Evolutionary conservation across 768 basidiomycete species (phyloP), one percentile per base, ranked within the genome.

Genomic region (Mycena amicta): DNA sequence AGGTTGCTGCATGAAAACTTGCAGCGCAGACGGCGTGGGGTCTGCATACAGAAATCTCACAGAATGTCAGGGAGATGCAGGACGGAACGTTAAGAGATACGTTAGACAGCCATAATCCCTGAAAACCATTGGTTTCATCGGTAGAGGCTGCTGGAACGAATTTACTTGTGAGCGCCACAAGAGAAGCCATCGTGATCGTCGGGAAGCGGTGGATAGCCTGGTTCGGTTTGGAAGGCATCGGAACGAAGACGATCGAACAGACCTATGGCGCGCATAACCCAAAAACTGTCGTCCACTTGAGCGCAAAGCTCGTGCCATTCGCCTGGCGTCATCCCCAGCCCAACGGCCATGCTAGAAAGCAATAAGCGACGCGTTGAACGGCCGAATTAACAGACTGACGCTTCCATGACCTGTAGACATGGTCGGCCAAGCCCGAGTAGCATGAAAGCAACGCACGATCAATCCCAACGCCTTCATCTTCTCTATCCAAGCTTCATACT

Each of bases 41-140:
- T 95, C 94, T 28, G 92, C 85, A 66, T 87, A 83, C n/a, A 96
- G 76, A 64, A 97, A 85, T n/a, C 93, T 63, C 12, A 33, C 12
- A 30, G 25, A 37, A 49, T 3, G 53, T 60, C 27, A 65, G 58
- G 63, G 30, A 5, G 25, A 41, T 25, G 4, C 20, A 61, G 52
- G 45, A 25, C 52, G 33, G 30, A 31, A 30, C 31, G 58, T 46
- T 20, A 33, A 27, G 22, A 29, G 29, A 45, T 13, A 92, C 87
- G 94, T 95, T 62, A 93, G 71, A 72, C 92, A 95, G 25, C 95
- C 95, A 66, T 96, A 97, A 70, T 96, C 94, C 69, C 89, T 91
- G 71, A 5, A 16, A 62, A 61, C 11, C 27, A 50, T 37, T 16
- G 49, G 64, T 46, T 52, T 37, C 11, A 1, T 23, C 8, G 12